Conservation (phyloP, 2,329 filamentous ascomycete species). For the Pseudopithomyces chartarum region DNA sequence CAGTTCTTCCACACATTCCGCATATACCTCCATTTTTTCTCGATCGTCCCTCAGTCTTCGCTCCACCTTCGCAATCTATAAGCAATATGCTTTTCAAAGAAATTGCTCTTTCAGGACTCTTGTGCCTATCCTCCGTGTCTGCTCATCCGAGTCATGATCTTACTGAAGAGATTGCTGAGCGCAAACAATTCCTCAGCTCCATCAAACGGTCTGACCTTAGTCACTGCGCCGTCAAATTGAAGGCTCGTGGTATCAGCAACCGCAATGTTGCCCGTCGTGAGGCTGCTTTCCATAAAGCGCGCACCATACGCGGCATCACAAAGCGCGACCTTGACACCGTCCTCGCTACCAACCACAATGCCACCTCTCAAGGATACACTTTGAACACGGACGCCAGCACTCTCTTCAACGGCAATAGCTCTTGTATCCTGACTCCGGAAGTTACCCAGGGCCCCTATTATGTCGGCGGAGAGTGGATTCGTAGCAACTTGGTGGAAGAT, state of each 20-base stretch:
- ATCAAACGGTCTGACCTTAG: conserved; percentile 39
- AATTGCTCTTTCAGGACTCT: not conserved
- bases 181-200: conserved; percentile 24
- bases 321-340: conserved; percentile 25
- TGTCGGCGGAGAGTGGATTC: conserved; percentile 58
- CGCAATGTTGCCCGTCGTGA: conserved; percentile 47
- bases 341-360: conserved; percentile 34
- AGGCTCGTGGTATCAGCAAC: conserved; percentile 41
- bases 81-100: conserved; percentile 3
- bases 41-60: too few species aligned
- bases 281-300: conserved; percentile 41
- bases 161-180: conserved; percentile 12
- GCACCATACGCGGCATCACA: conserved; percentile 25
- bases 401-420: conserved; percentile 40
- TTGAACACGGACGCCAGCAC: conserved; percentile 30
- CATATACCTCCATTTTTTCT: not conserved
- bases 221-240: conserved; percentile 43
- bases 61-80: not conserved
- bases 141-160: conserved; percentile 9
- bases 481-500: conserved; percentile 54
- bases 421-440: conserved; percentile 41
- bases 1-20: not conserved
- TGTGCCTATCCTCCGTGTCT: not conserved
- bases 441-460: conserved; percentile 42
- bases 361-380: conserved; percentile 33